phyloP scores from a whole-genome alignment of 768 basidiomycete species.

The Myochromella boudieri region DNA sequence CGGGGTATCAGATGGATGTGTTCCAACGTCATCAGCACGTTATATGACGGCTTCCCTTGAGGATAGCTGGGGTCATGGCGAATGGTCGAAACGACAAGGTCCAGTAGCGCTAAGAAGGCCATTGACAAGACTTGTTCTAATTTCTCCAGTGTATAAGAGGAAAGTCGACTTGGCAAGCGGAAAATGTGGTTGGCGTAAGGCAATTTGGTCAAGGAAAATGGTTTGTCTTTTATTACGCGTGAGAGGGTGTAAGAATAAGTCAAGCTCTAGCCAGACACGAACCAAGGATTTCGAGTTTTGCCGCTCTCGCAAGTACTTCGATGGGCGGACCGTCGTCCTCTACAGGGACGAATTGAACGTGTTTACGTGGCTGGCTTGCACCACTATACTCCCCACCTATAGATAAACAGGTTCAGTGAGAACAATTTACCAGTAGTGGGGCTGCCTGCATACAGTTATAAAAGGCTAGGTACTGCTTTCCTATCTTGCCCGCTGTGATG shows the following conservation, averaged over 20 bases:
- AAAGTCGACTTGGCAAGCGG: constrained; percentile 51
- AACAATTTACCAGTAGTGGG: background rate
- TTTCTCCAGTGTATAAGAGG: constrained; percentile 35
- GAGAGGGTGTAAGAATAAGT: constrained; percentile 1
- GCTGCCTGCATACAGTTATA: constrained; percentile 83
- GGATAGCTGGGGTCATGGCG: constrained; percentile 67
- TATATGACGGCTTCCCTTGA: constrained; percentile 72
- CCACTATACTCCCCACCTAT: constrained; percentile 77
- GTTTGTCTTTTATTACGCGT: constrained; percentile 49
- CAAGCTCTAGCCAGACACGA: constrained; percentile 7
- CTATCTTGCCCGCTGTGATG: constrained; percentile 59
- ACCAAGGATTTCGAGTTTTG: constrained; percentile 62
- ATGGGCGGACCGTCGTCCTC: constrained; percentile 71
- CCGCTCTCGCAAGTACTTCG: constrained; percentile 62
- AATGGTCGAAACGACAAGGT: constrained; percentile 72
- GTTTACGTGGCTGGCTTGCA: constrained; percentile 89
- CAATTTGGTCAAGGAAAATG: constrained; percentile 65
- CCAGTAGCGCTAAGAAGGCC: constrained; percentile 72
- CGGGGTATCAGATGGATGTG: constrained; percentile 90
- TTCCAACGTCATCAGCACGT: constrained; percentile 75
- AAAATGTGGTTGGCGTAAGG: constrained; percentile 83
- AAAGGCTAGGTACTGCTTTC: constrained; percentile 72
- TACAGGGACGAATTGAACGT: constrained; percentile 81
- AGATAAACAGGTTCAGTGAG: background rate
- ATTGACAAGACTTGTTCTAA: constrained; percentile 53